Evolutionary conservation across 2,329 filamentous ascomycete genomes (phyloP), one percentile per base, ranked within the genome.

Genomic region (Akanthomyces muscarius): DNA sequence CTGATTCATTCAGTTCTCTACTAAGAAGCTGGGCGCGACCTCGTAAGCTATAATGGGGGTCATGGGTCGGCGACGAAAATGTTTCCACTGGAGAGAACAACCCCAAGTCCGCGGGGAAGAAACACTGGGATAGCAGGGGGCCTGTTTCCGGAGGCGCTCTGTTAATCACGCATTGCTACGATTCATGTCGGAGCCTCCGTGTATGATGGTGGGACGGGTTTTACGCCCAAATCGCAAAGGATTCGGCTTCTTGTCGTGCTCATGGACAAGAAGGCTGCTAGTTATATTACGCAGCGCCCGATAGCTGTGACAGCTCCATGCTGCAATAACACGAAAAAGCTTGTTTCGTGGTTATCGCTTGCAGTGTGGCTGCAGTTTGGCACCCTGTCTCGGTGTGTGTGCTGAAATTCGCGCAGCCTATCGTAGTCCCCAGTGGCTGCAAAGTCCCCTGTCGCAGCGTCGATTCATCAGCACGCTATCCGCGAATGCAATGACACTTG

Each of bases 131-230:
- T 41, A 41, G 18, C 30, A 52, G 21, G 28, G 25, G 47, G 8
- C 11, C 25, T 33, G 48, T 33, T 52, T 33, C 36, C 36, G 23
- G 23, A 25, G 47, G n/a, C 44, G n/a, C n/a, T 14, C 11, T 18
- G n/a, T 60, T 52, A 52, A 60, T 60, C 57, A 60, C 57, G 36
- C 47, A 52, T 30, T 10, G 57, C 25, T 52, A 36, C 57, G 36
- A 60, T 52, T 52, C 38, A 51, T 59, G 56, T 42, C 45, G 57
- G 48, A 42, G 25, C 4, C 57, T 60, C 57, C 47, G 56, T 59
- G 30, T 50, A 11, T 25, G 57, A 33, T 21, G 47, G 45, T 28
- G 38, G n/a, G 28, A 36, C 44, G 41, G n/a, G 41, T 33, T 30
- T 33, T 33, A 11, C 33, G 33, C 33, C 33, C 33, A 10, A 41